Base-by-base conservation (phyloP, 768 basidiomycete species). In the Tricholoma matsutake region DNA sequence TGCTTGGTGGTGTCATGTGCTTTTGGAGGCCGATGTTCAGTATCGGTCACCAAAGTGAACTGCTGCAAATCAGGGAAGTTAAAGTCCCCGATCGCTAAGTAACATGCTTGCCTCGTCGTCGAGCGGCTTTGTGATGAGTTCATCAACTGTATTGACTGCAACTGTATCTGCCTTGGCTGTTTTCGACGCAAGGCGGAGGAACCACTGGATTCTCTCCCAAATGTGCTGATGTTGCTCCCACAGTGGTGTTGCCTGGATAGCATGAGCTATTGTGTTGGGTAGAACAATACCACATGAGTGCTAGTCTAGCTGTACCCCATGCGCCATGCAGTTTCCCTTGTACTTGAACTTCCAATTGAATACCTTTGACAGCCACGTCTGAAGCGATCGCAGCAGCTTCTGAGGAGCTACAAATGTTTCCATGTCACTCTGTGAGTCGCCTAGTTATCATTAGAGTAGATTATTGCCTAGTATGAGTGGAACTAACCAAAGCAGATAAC, bases 401-500 rank as follows among this genome's bases (percentile, higher is more conserved):
- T 25, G 54, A 4, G 57, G 61, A n/a, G 45, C n/a, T 45, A 6
- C 11, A 20, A 45, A 45, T 20, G 18, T 20, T 11, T 20, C 18
- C 7, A 8, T 1, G 6, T 45, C 43, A 45, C 43, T 45, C 20
- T 8, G 6, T 22, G 43, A 45, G 20, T 45, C 43, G 6, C 43
- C 43, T 45, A 11, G 43, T 8, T 45, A 45, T 45, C 18, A 13
- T 41, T 41, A 45, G 18, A 14, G 13, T 39, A 39, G 4, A 16
- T 11, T 16, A 16, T 11, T 39, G 32, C 32, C 32, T 34, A 34
- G 32, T 6, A 39, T 39, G 37, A 39, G 14, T 2, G 32, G 43
- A 22, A 29, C 49, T 58, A 6, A 68, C 67, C 64, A 59, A 58
- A 61, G 3, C 41, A 35, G n/a, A 68, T 61, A 11, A 35, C 37